phyloP scores from a whole-genome alignment of 2,329 filamentous ascomycete species.

The Gremmenia infestans region DNA sequence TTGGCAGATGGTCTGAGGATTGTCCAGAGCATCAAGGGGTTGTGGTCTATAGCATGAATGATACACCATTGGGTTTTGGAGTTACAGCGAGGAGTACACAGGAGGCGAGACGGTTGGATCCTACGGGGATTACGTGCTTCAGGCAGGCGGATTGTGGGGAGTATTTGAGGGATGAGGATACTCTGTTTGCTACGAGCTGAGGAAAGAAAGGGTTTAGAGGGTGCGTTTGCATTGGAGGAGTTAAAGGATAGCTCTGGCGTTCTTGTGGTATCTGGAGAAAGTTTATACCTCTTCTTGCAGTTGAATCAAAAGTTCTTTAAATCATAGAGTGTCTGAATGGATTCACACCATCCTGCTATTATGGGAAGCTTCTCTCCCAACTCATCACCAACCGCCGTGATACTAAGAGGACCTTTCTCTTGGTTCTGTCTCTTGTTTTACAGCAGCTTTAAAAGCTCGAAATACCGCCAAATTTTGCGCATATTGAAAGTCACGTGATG shows the following conservation, averaged over 20 bases:
- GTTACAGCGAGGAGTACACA: constrained; percentile 83
- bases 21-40: constrained; percentile 90
- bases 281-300: background rate
- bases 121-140: constrained; percentile 84
- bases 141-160: constrained; percentile 92
- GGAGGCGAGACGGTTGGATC: constrained; percentile 78
- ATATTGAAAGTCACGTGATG: background rate
- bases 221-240: constrained; percentile 6
- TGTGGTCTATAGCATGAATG: constrained; percentile 86
- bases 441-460: too few relatives aligned
- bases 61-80: constrained; percentile 90
- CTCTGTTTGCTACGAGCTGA: constrained; percentile 49
- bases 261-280: background rate
- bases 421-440: too few relatives aligned
- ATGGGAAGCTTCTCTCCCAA: too few relatives aligned
- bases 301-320: background rate
- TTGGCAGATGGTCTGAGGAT: constrained; percentile 80
- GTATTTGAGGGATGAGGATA: constrained; percentile 80
- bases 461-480: too few relatives aligned
- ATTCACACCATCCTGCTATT: too few relatives aligned
- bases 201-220: background rate
- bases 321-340: too few relatives aligned
- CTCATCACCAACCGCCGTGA: too few relatives aligned
- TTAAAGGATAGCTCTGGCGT: constrained; percentile 4
- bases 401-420: too few relatives aligned